Base-by-base conservation (phyloP, 257 asterid species). In the Primulina tabacum region DNA sequence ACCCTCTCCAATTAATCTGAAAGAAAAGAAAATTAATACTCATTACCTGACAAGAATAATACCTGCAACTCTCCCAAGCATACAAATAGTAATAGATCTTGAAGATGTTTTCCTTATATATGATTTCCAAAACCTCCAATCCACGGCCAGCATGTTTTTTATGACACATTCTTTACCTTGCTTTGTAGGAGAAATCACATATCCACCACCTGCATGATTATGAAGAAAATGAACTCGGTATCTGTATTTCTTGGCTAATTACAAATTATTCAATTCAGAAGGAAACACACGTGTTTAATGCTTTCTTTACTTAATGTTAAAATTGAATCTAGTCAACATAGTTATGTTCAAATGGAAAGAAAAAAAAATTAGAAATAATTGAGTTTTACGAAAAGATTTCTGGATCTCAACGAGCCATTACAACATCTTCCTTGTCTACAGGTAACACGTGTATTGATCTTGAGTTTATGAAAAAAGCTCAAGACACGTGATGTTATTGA, bases 31-130 rank as follows among this genome's bases (percentile, higher is more conserved):
- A 55, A 17, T 58, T 26, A 55, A 10, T 16, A 38, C 18, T 65
- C 34, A 26, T 24, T 18, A 62, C 40, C 12, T 12, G 63, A 74
- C 35, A 29, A 56, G 40, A 53, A 67, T 9, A 57, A 60, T 73
- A 88, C 98, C 98, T 83, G 96, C 93, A 62, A 90, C 79, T 83
- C 86, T 86, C 74, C 88, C 90, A 37, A 93, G 84, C 88, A 92
- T 79, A 70, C 79, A 84, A 72, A 88, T 85, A 37, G 98, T 92
- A 70, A 92, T 71, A 32, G 96, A 79, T 83, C 89, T 79, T 14
- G 92, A 80, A 47, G 90, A 74, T 11, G 87, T 79, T 76, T 86
- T 83, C 65, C 71, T 67, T 58, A 90, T 50, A 70, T 88, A 90
- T 62, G 91, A 83, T 77, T 82, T 90, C 95, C 92, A 92, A 71